phyloP scores from a whole-genome alignment of 352 stramenopile genomes.

The Blastocystis sp. region DNA sequence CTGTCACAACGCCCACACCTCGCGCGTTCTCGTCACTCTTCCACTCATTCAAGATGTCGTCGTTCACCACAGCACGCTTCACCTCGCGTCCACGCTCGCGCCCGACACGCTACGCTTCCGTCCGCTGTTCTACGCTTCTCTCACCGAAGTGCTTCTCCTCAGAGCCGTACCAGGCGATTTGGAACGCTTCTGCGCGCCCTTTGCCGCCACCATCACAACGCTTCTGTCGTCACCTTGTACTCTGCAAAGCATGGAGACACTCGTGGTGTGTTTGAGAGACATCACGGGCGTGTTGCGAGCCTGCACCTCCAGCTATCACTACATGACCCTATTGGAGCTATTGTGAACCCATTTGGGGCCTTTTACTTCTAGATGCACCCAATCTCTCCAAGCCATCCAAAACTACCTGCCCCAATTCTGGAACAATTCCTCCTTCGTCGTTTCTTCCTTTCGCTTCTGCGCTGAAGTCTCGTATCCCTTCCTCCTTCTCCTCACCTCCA shows the following conservation, averaged over 20 bases:
- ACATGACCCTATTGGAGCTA: slow-evolving; percentile 10
- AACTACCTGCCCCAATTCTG: not conserved
- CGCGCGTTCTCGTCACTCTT: not conserved
- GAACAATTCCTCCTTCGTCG: not conserved
- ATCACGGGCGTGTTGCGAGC: slow-evolving; percentile 31
- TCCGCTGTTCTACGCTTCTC: slow-evolving; percentile 6
- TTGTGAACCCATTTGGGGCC: not conserved
- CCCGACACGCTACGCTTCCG: slow-evolving; percentile 1
- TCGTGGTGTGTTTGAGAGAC: not conserved
- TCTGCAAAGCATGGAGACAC: not conserved
- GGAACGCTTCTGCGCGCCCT: slow-evolving; percentile 24
- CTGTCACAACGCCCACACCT: not conserved
- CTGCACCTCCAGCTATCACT: not conserved
- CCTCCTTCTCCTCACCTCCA: not conserved
- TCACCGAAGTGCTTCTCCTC: slow-evolving; percentile 25
- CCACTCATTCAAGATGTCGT: not conserved
- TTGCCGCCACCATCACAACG: not conserved
- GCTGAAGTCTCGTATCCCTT: not conserved
- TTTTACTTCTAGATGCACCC: slow-evolving; percentile 17
- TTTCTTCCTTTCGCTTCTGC: slow-evolving; percentile 15
- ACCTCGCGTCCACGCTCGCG: not conserved
- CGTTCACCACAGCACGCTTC: not conserved
- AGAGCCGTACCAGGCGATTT: slow-evolving; percentile 28
- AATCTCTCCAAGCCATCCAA: not conserved
- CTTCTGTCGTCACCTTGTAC: not conserved